Evolutionary conservation across 129 eudicot species (phyloP).

Genomic region (Logfia minima): DNA sequence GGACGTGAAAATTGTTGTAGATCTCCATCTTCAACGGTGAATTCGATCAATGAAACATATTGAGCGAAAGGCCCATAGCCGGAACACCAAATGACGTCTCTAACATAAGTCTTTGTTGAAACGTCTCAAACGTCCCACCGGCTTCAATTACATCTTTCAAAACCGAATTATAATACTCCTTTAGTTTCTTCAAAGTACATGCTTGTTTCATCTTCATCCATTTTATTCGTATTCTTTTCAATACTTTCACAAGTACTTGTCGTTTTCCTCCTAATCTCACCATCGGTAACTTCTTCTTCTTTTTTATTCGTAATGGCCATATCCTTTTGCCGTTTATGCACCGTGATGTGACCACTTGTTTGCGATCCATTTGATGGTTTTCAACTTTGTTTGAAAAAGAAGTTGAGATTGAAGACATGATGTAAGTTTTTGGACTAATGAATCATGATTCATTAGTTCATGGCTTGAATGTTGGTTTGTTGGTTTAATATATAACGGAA

Average conservation of each 20-base stretch:
- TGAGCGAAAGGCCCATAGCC: constrained; percentile 58
- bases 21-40: background rate
- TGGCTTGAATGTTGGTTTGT: background rate
- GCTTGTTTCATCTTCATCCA: constrained; percentile 54
- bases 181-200: constrained; percentile 55
- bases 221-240: constrained; percentile 39
- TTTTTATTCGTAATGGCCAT: constrained; percentile 36
- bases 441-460: background rate
- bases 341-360: constrained; percentile 2
- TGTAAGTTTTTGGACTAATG: background rate
- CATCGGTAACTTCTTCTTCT: constrained; percentile 41
- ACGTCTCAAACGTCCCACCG: constrained; percentile 46
- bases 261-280: constrained; percentile 66
- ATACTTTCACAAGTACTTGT: constrained; percentile 35
- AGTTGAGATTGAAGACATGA: background rate
- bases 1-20: background rate
- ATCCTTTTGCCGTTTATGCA: constrained; percentile 34
- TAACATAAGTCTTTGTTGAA: constrained; percentile 61
- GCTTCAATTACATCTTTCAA: constrained; percentile 55
- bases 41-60: constrained; percentile 32
- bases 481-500: constrained; percentile 6
- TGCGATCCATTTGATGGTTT: background rate
- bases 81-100: constrained; percentile 74
- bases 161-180: constrained; percentile 42
- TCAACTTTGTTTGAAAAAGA: background rate